Evolutionary conservation across 345 rosid genomes (phyloP), one percentile per base, ranked within the genome.

Genomic region (Trapa bicornis): DNA sequence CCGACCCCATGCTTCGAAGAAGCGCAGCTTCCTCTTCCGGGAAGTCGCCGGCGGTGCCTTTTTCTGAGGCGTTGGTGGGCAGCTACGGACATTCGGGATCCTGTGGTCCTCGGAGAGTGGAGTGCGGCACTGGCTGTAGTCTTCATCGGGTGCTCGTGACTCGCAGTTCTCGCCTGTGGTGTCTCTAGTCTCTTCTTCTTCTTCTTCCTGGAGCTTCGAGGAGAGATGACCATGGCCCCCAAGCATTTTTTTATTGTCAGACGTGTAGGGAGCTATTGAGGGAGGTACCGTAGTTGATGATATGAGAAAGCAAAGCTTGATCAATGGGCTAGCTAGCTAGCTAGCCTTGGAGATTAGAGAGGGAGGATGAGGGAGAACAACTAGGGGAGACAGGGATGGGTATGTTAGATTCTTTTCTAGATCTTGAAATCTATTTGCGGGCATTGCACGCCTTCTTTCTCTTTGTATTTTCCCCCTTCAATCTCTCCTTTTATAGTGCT

Each of bases 31-130:
- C 1, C 73, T 61, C 64, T 76, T 80, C 54, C 33, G 67, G 54
- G 65, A 74, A 1, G 62, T 53, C 4, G 64, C 69, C 8, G 37
- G 72, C 33, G 5, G 45, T 42, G 74, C 61, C 17, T 22, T 76
- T 81, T 83, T 85, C 68, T 37, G 69, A 1, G 89, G 89, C 36
- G 85, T 79, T 15, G 82, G 81, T 6, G 89, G 89, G 81, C 89
- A 85, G 74, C 84, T 81, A 53, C 63, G 66, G 54, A 67, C 66
- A 6, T 38, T 33, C 22, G 87, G 82, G 75, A 83, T 83, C 81
- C 79, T 85, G 73, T 76, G 76, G 32, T 78, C 77, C 8, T 75
- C 70, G 0, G 87, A 80, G 54, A 72, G 76, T 11, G 89, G 87
- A 36, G 89, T 85, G 54, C 65, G 78, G 77, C 87, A 83, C 56